Evolutionary conservation across 805 yeast genomes (phyloP).

Genomic region (Ogataea henricii): DNA sequence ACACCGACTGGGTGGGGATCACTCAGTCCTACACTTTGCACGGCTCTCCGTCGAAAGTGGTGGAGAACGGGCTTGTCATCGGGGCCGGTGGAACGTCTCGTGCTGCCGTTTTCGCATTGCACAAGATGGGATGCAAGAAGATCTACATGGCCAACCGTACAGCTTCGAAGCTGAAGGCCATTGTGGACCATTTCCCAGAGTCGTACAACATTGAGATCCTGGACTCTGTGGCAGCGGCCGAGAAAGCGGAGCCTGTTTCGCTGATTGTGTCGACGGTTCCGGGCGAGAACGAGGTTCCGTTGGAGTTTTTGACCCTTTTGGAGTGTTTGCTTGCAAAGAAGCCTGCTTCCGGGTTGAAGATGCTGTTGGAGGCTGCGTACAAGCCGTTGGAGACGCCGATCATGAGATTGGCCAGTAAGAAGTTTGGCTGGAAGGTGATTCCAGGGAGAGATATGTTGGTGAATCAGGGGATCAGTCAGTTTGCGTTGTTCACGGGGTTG

Average conservation of each 20-base stretch:
- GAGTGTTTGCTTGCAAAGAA: slow-evolving; percentile 49
- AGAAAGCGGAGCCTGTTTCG: slow-evolving; percentile 48
- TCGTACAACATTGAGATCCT: slow-evolving; percentile 58
- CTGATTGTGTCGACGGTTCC: slow-evolving; percentile 82
- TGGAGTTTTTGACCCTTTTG: slow-evolving; percentile 46
- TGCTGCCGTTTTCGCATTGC: slow-evolving; percentile 89
- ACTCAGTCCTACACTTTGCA: slow-evolving; percentile 60
- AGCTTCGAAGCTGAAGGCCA: slow-evolving; percentile 55
- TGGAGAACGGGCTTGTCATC: slow-evolving; percentile 68
- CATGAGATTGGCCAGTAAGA: slow-evolving; percentile 70
- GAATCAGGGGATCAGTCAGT: slow-evolving; percentile 90
- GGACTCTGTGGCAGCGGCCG: slow-evolving; percentile 48
- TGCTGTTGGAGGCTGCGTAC: slow-evolving; percentile 89
- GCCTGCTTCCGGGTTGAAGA: slow-evolving; percentile 45
- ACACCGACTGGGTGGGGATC: slow-evolving; percentile 96
- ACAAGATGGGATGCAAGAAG: slow-evolving; percentile 70
- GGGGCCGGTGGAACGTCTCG: slow-evolving; percentile 99
- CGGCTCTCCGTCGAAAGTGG: slow-evolving; percentile 54
- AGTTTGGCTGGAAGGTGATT: slow-evolving; percentile 74
- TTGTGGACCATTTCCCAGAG: slow-evolving; percentile 62
- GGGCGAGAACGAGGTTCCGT: slow-evolving; percentile 71
- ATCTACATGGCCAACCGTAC: slow-evolving; percentile 87
- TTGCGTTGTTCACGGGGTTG: slow-evolving; percentile 70
- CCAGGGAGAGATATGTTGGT: slow-evolving; percentile 92
- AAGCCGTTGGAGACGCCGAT: slow-evolving; percentile 86